Evolutionary conservation across 2,329 filamentous ascomycete genomes (phyloP), one percentile per base, ranked within the genome.

Genomic region (Cordyceps cateniannulata): DNA sequence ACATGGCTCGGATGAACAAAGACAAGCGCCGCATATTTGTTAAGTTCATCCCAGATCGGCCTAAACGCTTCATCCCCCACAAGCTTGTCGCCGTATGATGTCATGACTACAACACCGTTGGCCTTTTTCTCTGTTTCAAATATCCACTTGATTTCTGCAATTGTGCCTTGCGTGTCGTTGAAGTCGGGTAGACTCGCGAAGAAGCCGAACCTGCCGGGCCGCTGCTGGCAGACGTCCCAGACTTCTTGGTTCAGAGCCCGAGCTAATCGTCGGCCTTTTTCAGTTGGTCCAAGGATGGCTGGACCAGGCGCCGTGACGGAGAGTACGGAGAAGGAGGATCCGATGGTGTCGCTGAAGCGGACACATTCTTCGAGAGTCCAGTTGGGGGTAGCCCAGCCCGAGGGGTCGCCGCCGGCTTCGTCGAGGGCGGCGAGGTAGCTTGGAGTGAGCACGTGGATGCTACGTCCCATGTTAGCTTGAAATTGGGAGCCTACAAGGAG

Each of bases 121-220:
- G 38, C 53, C 27, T 45, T 45, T 38, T 56, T 45, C n/a, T 56
- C 53, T 18, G 53, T 47, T 8, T 24, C 53, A 29, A 56, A 56
- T 24, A 45, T 45, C 8, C 5, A 14, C 20, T 47, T 56, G 14
- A 56, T 56, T 38, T 56, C 53, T 24, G 14, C 12, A 18, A 52
- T 38, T 29, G 20, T 25, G 12, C 50, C 50, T 40, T 52, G 66
- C 22, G 62, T 61, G 10, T 62, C 48, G 58, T 64, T 81, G 77
- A 7, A 82, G 74, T 52, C 50, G 50, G 50, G 50, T 14, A 52
- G 24, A 32, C 50, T 52, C 20, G 50, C 50, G 32, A 52, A 52
- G 32, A 52, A 40, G 5, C 50, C 50, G 14, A 52, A 40, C 20
- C 50, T 29, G 10, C 50, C 50, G 22, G 27, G 50, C 12, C 32